Percentiles rank a stretch among this genome's conserved stretches.
phyloP scores from a whole-genome alignment of 2,329 filamentous ascomycete species.

The Didymella exigua region DNA sequence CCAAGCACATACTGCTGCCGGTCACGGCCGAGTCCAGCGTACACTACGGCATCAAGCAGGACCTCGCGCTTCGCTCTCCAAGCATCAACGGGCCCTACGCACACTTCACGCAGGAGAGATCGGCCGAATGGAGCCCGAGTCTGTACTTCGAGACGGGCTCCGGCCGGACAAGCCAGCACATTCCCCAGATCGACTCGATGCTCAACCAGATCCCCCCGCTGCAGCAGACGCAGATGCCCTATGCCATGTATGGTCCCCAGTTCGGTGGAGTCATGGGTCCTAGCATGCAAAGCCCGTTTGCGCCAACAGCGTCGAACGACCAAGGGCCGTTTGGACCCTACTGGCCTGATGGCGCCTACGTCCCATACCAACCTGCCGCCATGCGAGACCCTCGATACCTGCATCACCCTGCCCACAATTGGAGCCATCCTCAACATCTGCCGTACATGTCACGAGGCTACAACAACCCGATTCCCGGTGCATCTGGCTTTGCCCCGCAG shows the following conservation, averaged over 20 bases:
- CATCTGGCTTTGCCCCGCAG: constrained; percentile 35
- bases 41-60: constrained; percentile 43
- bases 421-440: constrained; percentile 40
- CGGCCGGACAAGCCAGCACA: constrained; percentile 48
- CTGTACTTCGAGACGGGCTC: constrained; percentile 47
- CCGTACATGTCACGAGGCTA: constrained; percentile 36
- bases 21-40: constrained; percentile 54
- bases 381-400: constrained; percentile 48
- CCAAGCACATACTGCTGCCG: constrained; percentile 83
- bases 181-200: constrained; percentile 65
- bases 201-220: constrained; percentile 65
- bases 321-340: constrained; percentile 50
- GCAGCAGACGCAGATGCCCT: constrained; percentile 48
- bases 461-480: constrained; percentile 32
- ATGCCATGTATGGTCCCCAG: constrained; percentile 50
- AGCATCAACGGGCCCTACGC: constrained; percentile 22
- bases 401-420: constrained; percentile 35
- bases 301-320: constrained; percentile 50
- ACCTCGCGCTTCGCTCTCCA: constrained; percentile 45
- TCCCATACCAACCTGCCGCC: constrained; percentile 49
- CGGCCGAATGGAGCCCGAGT: constrained; percentile 43
- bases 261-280: constrained; percentile 42
- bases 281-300: constrained; percentile 43
- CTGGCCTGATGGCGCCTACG: constrained; percentile 50
- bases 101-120: constrained; percentile 28